Conservation (phyloP, 371 early-diverging fungal species). For the Parasitella parasitica region DNA sequence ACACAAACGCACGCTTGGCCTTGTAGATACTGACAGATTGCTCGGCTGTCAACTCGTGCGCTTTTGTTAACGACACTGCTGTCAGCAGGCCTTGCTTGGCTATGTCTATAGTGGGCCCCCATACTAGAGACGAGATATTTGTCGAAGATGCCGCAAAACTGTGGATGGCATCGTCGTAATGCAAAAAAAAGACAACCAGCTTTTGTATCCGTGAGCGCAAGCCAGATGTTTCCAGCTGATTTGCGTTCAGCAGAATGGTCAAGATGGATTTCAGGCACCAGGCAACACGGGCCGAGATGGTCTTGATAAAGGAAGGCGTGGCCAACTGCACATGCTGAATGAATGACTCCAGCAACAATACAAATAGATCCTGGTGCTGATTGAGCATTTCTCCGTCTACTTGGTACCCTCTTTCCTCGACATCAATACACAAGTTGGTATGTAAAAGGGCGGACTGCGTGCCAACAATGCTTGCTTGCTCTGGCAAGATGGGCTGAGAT, state of each 20-base stretch:
- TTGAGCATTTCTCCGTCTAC: neutral
- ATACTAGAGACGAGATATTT: slow-evolving; percentile 17
- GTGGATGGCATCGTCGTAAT: slow-evolving; percentile 28
- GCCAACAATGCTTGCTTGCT: slow-evolving; percentile 18
- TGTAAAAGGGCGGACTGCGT: neutral
- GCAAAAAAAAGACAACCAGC: slow-evolving; percentile 24
- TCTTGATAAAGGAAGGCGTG: neutral
- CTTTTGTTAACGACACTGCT: neutral
- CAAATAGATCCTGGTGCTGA: slow-evolving; percentile 15
- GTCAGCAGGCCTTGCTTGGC: slow-evolving; percentile 20
- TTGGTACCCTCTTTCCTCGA: slow-evolving; percentile 16
- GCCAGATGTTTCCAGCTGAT: neutral
- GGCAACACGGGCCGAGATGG: slow-evolving; percentile 12
- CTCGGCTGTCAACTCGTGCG: neutral
- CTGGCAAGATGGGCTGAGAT: slow-evolving; percentile 18
- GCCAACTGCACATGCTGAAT: slow-evolving; percentile 29
- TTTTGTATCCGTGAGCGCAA: slow-evolving; percentile 16
- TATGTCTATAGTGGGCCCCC: slow-evolving; percentile 28
- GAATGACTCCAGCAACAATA: slow-evolving; percentile 21
- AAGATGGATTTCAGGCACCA: slow-evolving; percentile 22
- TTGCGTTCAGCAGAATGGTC: slow-evolving; percentile 2
- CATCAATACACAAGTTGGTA: slow-evolving; percentile 21
- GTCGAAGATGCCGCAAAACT: slow-evolving; percentile 22
- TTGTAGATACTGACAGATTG: slow-evolving; percentile 9
- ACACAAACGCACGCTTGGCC: slow-evolving; percentile 27